These are phyloP conservation scores for Epichloe baconii DNA, from an alignment of 2,329 filamentous ascomycete genomes.

Conservation along the genomic window DNA sequence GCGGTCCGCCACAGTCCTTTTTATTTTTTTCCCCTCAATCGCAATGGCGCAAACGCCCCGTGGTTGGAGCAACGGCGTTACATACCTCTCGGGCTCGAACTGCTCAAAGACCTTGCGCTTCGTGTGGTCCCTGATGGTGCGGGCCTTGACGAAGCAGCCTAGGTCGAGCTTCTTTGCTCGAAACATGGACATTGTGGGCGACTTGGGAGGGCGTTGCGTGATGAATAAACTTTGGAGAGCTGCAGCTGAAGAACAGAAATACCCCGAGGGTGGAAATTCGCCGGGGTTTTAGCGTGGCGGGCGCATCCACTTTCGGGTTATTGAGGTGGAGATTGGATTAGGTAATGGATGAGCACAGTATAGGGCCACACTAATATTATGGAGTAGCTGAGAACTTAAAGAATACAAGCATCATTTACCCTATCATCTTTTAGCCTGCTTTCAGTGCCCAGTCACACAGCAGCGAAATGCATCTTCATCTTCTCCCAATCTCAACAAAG, in stretches of 20 bases:
- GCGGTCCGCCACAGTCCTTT: no score
- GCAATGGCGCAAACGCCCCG: neutral
- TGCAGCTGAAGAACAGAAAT: neutral
- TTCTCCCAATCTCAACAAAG: no score
- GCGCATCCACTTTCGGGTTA: neutral
- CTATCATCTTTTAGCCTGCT: no score
- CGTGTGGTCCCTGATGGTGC: conserved; percentile 83
- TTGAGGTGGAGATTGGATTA: no score
- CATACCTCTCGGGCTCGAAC: conserved; percentile 76
- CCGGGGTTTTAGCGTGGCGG: neutral
- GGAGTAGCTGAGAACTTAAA: no score
- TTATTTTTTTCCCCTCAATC: no score
- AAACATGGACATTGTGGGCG: conserved; percentile 64
- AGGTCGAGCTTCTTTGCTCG: conserved; percentile 82
- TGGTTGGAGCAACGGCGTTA: neutral
- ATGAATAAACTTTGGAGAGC: neutral
- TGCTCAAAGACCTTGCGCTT: conserved; percentile 89
- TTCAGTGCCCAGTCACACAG: no score
- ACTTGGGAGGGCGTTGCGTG: neutral
- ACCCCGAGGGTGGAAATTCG: neutral
- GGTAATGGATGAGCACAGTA: no score
- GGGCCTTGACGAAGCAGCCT: conserved; percentile 74
- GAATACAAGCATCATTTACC: no score
- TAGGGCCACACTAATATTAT: no score
- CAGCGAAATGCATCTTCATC: no score